These are phyloP conservation scores for Cenchrus fungigraminus DNA, from an alignment of 176 grass and related monocot species.

Conservation along the genomic window DNA sequence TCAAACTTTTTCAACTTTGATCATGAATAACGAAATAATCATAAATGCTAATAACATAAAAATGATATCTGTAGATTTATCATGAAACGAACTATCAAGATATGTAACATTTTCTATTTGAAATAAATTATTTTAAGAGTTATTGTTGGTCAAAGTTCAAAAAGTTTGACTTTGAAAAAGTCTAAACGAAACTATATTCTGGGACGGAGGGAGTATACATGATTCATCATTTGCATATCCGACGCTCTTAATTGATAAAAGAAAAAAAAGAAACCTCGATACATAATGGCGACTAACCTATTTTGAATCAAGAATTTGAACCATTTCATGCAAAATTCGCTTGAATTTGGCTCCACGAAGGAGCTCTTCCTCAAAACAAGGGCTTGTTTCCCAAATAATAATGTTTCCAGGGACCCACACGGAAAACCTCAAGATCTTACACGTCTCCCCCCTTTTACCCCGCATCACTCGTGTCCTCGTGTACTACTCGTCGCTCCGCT, in stretches of 20 bases:
- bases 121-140: too few species aligned
- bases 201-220: neutral
- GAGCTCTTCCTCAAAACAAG: neutral
- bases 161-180: too few species aligned
- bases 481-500: constrained; percentile 18
- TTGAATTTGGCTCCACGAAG: neutral
- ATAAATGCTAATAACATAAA: too few species aligned
- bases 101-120: too few species aligned
- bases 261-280: neutral
- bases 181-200: too few species aligned
- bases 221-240: neutral
- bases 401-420: neutral
- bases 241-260: neutral
- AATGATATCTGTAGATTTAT: too few species aligned
- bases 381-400: neutral
- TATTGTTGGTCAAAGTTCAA: too few species aligned
- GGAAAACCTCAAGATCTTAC: constrained; percentile 36
- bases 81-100: too few species aligned
- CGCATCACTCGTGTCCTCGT: constrained; percentile 41
- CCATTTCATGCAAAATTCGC: neutral
- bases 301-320: neutral
- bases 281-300: neutral
- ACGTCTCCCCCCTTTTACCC: constrained; percentile 32
- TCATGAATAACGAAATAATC: too few species aligned
- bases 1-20: too few species aligned